Evolutionary conservation across 768 basidiomycete genomes (phyloP).

Genomic region (Suillus subluteus): DNA sequence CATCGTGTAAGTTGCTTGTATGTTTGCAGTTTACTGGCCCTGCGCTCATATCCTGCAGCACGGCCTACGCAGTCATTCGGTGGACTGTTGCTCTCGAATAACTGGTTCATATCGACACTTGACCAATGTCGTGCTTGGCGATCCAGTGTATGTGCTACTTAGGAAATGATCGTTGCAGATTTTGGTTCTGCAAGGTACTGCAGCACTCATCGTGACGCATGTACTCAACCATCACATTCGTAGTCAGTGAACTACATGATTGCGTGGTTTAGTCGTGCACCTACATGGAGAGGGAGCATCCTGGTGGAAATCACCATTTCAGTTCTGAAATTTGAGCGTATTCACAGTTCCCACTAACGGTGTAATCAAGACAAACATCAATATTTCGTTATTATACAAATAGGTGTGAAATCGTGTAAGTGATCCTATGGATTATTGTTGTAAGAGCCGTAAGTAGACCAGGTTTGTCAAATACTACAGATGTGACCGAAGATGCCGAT

Average conservation of each 20-base stretch:
- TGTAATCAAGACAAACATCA: background rate
- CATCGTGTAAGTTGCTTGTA: constrained; percentile 68
- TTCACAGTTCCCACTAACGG: background rate
- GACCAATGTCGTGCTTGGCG: constrained; percentile 89
- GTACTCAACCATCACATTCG: background rate
- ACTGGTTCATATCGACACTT: constrained; percentile 93
- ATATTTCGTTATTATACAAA: background rate
- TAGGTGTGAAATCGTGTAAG: background rate
- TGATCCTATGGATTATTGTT: background rate
- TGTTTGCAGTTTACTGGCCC: constrained; percentile 6
- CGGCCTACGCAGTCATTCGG: constrained; percentile 97
- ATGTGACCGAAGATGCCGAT: background rate
- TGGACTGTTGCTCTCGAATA: constrained; percentile 90
- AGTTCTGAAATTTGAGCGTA: background rate
- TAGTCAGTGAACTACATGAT: background rate
- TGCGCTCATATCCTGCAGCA: constrained; percentile 51
- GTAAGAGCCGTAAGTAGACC: background rate
- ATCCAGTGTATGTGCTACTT: constrained; percentile 89
- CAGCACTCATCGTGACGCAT: background rate
- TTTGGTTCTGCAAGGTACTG: background rate
- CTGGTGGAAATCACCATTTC: background rate
- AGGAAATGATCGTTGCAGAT: constrained; percentile 54
- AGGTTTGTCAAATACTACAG: background rate
- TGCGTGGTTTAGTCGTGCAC: background rate
- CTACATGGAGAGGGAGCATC: background rate